Base-by-base conservation (phyloP, 2,329 filamentous ascomycete species). In the Fusarium abutilonis region DNA sequence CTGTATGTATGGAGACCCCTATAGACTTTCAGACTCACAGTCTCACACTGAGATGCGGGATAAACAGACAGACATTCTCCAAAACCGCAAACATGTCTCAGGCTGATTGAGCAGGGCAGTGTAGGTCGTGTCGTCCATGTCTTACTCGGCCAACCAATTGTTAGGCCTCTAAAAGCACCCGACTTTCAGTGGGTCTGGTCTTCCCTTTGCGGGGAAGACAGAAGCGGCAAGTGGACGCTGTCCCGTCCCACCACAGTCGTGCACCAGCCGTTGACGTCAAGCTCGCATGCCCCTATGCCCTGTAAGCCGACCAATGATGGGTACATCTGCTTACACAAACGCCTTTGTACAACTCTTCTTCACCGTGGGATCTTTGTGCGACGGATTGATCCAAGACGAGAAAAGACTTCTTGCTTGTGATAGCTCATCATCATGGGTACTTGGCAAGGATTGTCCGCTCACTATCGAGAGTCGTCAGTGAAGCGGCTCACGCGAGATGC, bases 131-230 rank as follows among this genome's bases (percentile, higher is more conserved):
- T 31, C 21, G 13, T 31, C 29, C 29, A 10, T 39, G 35, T 56
- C 40, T 42, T 44, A 21, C 46, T 31, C 29, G 35, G n/a, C 50
- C 50, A 55, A 31, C 32, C 44, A 49, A 43, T 26, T 8, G 6
- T 26, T 8, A 26, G 23, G 23, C 23, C 23, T 26, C 23, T 32
- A 60, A 38, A 43, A 38, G 40, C 41, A 44, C 31, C 28, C 43
- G 19, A 6, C 43, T 15, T 40, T 40, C 45, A 57, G 23, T 26
- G 23, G 23, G 23, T 4, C 60, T 52, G 17, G 29, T 40, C 32
- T 56, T 60, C 56, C 49, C 52, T 65, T 65, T 65, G 62, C 62
- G 62, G 62, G 62, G 62, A 54, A 63, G 40, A 43, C 35, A 42
- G 36, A 66, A 54, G 45, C 56, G 53, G 62, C 57, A 66, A 65